Conservation (phyloP, 2,329 filamentous ascomycete genomes). For the Microsporum ferrugineum region DNA sequence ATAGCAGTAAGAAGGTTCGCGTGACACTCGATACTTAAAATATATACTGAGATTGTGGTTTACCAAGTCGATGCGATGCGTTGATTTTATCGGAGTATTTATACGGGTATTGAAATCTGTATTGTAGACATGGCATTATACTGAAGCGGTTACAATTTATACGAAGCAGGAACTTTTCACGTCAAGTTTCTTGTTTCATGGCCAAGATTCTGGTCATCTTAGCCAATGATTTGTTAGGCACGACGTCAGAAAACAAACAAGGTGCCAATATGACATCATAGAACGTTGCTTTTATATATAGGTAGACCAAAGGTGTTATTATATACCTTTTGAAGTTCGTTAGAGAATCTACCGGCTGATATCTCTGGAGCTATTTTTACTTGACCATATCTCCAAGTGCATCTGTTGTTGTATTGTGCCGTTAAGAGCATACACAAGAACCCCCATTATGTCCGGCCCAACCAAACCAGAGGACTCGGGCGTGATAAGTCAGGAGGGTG, state of each 20-base stretch:
- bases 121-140: too few species aligned
- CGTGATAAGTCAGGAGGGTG: not conserved
- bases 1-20: too few species aligned
- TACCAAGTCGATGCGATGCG: too few species aligned
- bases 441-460: not conserved
- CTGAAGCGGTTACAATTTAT: too few species aligned
- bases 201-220: not conserved
- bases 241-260: not conserved
- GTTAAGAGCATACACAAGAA: not conserved
- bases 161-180: too few species aligned
- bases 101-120: not conserved
- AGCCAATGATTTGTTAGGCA: not conserved
- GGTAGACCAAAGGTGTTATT: not conserved
- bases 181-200: not conserved
- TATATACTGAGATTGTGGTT: too few species aligned
- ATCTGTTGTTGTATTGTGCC: not conserved
- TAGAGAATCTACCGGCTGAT: too few species aligned
- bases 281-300: not conserved
- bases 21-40: too few species aligned
- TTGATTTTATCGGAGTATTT: too few species aligned
- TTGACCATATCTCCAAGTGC: not conserved
- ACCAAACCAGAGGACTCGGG: not conserved
- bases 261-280: not conserved
- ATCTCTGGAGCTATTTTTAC: not conserved
- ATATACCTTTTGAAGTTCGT: not conserved